Evolutionary conservation across 176 grass and related monocot genomes (phyloP), one percentile per base, ranked within the genome.

Genomic region (Oryza nivara): DNA sequence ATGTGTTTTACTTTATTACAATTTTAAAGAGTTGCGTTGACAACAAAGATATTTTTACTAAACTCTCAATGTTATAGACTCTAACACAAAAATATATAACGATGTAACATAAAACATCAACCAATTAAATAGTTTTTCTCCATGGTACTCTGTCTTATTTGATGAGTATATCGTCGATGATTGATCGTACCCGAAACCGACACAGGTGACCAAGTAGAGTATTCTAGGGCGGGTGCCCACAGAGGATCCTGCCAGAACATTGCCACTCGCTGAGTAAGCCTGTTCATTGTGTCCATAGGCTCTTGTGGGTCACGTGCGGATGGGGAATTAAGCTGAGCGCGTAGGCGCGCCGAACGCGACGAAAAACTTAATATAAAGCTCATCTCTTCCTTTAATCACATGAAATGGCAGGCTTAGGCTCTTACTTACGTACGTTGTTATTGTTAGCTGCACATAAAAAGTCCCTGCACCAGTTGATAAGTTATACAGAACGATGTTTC

Each of bases 391-490:
- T 28, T 82, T 82, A 7, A 35, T 83, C 82, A 75, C 72, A 84
- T 84, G 82, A 84, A 84, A 65, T 25, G 63, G 58, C 58, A 74
- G 40, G 67, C 38, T 58, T 58, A 44, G 41, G 49, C 13, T 4
- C 16, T 20, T 16, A 7, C 52, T 7, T 56, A 41, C 4, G 0
- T 41, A 41, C 54, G 2, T 60, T 17, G 43, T 4, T 51, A 7
- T 60, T 17, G 43, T 4, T 51, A 44, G 48, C 48, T 58, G 38
- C 58, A 79, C 45, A 51, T 36, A 10, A n/a, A 17, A 36, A 82
- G 23, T 15, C 12, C 2, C 49, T 82, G 34, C 47, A 69, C n/a
- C 34, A 22, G 9, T 82, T 28, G 48, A 40, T 40, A 81, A 11
- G 48, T 56, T 23, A 38, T 41, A 41, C 40, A 41, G 22, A 3